Percentiles rank a stretch among this genome's conserved stretches.
phyloP scores from a whole-genome alignment of 345 rosid species.

The Citrus mangshanensis region DNA sequence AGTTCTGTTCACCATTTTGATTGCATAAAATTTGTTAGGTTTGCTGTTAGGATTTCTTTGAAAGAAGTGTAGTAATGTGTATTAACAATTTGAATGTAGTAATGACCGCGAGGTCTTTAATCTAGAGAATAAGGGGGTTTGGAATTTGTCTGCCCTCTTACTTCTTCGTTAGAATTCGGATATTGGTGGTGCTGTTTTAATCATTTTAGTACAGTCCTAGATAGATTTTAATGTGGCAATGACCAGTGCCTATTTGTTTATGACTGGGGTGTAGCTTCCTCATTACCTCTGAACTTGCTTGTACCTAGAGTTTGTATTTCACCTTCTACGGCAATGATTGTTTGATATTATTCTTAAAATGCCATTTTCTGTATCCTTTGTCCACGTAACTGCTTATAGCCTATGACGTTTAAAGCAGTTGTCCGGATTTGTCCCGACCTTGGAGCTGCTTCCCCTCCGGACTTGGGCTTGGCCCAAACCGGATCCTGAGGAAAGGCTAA shows the following conservation, averaged over 20 bases:
- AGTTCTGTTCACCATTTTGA: slow-evolving; percentile 13
- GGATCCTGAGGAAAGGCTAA: no score
- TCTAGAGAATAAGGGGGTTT: slow-evolving; percentile 14
- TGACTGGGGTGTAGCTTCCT: background rate
- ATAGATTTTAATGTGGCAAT: slow-evolving; percentile 31
- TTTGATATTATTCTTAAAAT: background rate
- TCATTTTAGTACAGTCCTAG: background rate
- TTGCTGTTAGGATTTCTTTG: slow-evolving; percentile 34
- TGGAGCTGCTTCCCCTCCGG: no score
- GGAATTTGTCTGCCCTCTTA: slow-evolving; percentile 5
- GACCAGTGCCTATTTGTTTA: slow-evolving; percentile 18
- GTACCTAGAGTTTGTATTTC: slow-evolving; percentile 30
- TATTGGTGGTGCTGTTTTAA: background rate
- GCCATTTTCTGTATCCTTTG: background rate
- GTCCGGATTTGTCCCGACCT: no score
- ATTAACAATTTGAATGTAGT: slow-evolving; percentile 29
- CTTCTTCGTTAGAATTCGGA: slow-evolving; percentile 24
- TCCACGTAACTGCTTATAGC: no score
- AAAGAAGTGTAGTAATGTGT: slow-evolving; percentile 35
- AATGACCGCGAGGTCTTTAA: slow-evolving; percentile 5
- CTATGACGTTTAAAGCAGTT: no score
- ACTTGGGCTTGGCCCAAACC: no score
- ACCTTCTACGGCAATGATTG: background rate
- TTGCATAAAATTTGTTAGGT: slow-evolving; percentile 22
- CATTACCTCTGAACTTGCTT: slow-evolving; percentile 20